Evolutionary conservation across 1,284 basidiomycete genomes (phyloP), one percentile per base, ranked within the genome.

Genomic region (Ceratobasidium sp.): DNA sequence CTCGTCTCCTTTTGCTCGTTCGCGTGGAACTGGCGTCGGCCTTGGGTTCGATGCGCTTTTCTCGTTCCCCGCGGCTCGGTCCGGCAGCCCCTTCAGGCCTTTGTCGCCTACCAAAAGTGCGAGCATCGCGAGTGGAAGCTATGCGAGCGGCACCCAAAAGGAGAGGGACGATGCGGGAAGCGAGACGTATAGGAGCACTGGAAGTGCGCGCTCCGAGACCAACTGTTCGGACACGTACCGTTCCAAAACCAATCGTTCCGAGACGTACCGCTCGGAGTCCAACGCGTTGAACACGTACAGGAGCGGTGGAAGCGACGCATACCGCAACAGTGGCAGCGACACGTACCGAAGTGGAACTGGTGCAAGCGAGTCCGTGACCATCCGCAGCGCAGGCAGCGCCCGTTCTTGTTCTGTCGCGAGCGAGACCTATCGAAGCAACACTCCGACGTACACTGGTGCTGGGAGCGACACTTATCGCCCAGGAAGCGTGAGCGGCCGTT

Each of bases 41-140:
- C 65, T 70, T 36, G 65, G 53, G 21, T 70, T 70, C 26, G 65
- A 58, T n/a, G 65, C 65, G 14, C 65, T 70, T 5, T 70, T 70
- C 34, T 70, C 53, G 28, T 70, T 70, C 65, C 65, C 65, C 3
- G 12, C 58, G 26, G 61, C 53, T 21, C 65, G 65, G 23, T 21
- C 65, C 12, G 53, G 23, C 5, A 70, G 65, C 18, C 65, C 65
- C 1, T 70, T 70, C 30, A 43, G 65, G 39, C 65, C 65, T 30
- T 16, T 39, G 21, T 57, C 53, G 1, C 65, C 65, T 14, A 30
- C 65, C 12, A 70, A 58, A 41, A 70, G 65, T 53, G 58, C 41
- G 3, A 52, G 53, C 28, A 32, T 26, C 12, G 64, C 48, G 36
- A 55, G 34, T 18, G 65, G 65, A 21, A 70, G 65, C 28, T 58